Evolutionary conservation across 257 asterid species (phyloP), one percentile per base, ranked within the genome.

Genomic region (Petunia secreta): DNA sequence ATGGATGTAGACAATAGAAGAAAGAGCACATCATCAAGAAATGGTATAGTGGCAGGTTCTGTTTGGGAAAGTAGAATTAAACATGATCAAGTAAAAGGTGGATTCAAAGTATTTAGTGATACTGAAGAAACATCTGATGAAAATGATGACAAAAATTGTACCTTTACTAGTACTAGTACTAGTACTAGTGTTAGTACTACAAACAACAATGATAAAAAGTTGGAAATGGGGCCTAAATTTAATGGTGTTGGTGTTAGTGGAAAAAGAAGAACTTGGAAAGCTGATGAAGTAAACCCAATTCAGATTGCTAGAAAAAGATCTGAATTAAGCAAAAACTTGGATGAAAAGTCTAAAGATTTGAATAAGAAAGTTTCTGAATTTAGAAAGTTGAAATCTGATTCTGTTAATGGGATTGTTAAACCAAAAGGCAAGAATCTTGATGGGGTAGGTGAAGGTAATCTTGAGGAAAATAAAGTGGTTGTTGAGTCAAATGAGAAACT

Each of bases 61-160:
- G 92, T 95, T 85, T 93, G 99, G 99, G 99, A 95, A 83, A 91
- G 86, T 78, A 89, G 98, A 85, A 93, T 93, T 93, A 95, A 89
- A 88, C 84, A 85, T 63, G 98, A 92, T 82, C 85, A 88, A 65
- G 85, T 92, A 81, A 90, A 90, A 87, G 97, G 97, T 65, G 95
- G 96, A 36, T 79, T 91, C 82, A 93, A 88, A 86, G 93, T 89
- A 74, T 89, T 91, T 81, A 85, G 84, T 83, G n/a, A 64, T 6
- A 10, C 3, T 63, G 81, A 50, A 3, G 80, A 65, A 57, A 38
- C 36, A 78, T 57, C 90, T 5, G 80, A 87, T 63, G 82, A 66
- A 16, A 68, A 74, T 54, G 86, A 55, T 79, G 82, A 36, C 5
- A 52, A 64, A 79, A 37, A 79, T 50, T 34, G 54, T 37, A 16